These are phyloP conservation scores for Syncephalastrum racemosum DNA, from an alignment of 371 early-diverging fungal species.

Conservation along the genomic window DNA sequence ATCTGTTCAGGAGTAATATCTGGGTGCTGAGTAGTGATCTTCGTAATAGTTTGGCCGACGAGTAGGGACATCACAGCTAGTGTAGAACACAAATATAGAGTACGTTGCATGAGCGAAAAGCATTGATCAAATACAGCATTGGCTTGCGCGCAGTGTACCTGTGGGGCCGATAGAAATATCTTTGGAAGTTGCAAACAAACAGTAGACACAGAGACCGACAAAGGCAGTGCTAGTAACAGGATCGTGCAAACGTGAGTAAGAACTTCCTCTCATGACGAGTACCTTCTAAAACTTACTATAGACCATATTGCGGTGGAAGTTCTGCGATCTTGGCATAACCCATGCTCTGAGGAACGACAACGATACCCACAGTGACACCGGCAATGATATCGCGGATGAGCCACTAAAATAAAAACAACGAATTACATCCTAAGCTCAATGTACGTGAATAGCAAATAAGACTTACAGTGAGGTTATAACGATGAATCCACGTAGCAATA, in stretches of 20 bases:
- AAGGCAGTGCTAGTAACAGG: slow-evolving; percentile 51
- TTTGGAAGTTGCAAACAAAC: slow-evolving; percentile 80
- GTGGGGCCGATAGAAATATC: slow-evolving; percentile 89
- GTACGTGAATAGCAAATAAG: neutral
- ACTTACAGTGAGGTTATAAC: slow-evolving; percentile 59
- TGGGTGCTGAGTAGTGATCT: slow-evolving; percentile 31
- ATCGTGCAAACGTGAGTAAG: neutral
- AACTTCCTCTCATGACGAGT: neutral
- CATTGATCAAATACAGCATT: neutral
- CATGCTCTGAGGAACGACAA: slow-evolving; percentile 86
- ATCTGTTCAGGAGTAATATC: slow-evolving; percentile 45
- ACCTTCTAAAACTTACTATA: slow-evolving; percentile 62
- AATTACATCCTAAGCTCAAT: neutral
- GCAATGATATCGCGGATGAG: slow-evolving; percentile 81
- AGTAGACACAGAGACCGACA: slow-evolving; percentile 77
- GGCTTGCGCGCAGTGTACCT: slow-evolving; percentile 16
- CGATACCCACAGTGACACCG: slow-evolving; percentile 82
- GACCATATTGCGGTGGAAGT: slow-evolving; percentile 80
- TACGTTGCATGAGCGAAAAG: neutral
- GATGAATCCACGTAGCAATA: slow-evolving; percentile 66
- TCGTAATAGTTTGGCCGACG: slow-evolving; percentile 67
- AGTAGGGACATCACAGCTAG: slow-evolving; percentile 83
- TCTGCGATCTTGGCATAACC: slow-evolving; percentile 84
- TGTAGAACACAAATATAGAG: neutral
- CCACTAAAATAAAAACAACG: slow-evolving; percentile 48